Conservation (phyloP, 1,284 basidiomycete species). For the Spongispora temasekensis region DNA sequence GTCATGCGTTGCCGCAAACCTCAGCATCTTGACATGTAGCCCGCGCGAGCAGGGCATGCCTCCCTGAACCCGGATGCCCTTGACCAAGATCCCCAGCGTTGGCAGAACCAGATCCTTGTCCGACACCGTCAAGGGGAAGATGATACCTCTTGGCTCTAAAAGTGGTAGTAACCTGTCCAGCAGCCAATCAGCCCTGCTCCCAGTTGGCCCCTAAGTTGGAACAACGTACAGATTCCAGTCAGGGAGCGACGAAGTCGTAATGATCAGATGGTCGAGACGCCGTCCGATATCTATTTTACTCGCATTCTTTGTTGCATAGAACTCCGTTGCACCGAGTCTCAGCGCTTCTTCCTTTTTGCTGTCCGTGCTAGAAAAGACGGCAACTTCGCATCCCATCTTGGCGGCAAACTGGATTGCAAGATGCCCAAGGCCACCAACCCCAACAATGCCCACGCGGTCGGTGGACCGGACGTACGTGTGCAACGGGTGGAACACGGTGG, state of each 20-base stretch:
- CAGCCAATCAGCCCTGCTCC: conserved; percentile 1
- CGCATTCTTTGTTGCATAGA: conserved; percentile 32
- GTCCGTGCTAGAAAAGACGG: conserved; percentile 58
- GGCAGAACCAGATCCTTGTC: conserved; percentile 23
- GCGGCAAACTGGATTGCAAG: conserved; percentile 40
- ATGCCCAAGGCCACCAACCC: conserved; percentile 40
- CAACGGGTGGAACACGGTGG: conserved; percentile 37
- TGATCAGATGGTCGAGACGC: conserved; percentile 28
- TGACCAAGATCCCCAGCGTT: conserved; percentile 9
- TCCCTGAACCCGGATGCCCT: conserved; percentile 29
- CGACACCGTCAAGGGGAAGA: conserved; percentile 29
- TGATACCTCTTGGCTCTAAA: conserved; percentile 17
- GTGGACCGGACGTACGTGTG: conserved; percentile 25
- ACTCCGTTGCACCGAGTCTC: conserved; percentile 52
- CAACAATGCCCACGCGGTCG: conserved; percentile 40
- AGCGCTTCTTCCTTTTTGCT: conserved; percentile 56
- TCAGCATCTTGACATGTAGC: conserved; percentile 31
- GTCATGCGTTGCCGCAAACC: conserved; percentile 27
- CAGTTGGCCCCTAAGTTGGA: no score
- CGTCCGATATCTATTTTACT: conserved; percentile 26
- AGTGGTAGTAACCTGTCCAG: conserved; percentile 26
- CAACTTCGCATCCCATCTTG: conserved; percentile 54
- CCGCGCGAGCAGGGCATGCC: conserved; percentile 27
- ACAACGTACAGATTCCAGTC: conserved; percentile 32
- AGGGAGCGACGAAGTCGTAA: conserved; percentile 29